Evolutionary conservation across 1,139 yeast species (phyloP).

Genomic region (Taphrina confusa): DNA sequence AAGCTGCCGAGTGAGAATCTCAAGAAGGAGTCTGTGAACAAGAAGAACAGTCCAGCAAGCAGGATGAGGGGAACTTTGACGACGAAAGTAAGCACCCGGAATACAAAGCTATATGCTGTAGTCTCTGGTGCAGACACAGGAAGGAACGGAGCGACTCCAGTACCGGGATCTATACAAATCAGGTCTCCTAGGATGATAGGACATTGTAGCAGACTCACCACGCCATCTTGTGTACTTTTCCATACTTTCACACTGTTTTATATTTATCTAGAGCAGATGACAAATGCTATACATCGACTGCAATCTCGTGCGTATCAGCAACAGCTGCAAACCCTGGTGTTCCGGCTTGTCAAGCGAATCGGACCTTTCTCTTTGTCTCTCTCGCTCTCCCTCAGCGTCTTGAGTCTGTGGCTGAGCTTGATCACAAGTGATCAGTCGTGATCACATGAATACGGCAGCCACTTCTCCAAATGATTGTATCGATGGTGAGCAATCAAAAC

Average conservation of each 20-base stretch:
- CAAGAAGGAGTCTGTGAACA: slow-evolving; percentile 19
- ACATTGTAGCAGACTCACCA: not conserved
- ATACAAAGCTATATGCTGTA: slow-evolving; percentile 3
- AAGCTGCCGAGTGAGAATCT: slow-evolving; percentile 22
- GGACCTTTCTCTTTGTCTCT: too few species aligned
- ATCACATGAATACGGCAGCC: slow-evolving; percentile 5
- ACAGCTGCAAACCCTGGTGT: too few species aligned
- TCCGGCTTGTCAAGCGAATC: too few species aligned
- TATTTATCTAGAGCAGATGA: too few species aligned
- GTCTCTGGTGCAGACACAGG: slow-evolving; percentile 27
- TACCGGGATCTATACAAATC: slow-evolving; percentile 13
- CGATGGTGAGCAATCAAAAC: slow-evolving; percentile 22
- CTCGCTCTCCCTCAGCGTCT: too few species aligned
- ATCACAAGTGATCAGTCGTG: not conserved
- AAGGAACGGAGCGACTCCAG: slow-evolving; percentile 33
- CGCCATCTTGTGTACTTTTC: slow-evolving; percentile 32
- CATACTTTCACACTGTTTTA: too few species aligned
- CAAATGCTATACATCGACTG: too few species aligned
- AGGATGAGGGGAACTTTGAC: slow-evolving; percentile 17
- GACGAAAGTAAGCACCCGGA: slow-evolving; percentile 12
- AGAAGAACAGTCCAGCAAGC: not conserved
- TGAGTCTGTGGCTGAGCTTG: too few species aligned
- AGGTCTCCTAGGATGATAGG: not conserved
- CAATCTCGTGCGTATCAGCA: too few species aligned
- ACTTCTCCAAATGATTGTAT: not conserved